phyloP scores from a whole-genome alignment of 345 rosid genomes.

The Camelina sativa region DNA sequence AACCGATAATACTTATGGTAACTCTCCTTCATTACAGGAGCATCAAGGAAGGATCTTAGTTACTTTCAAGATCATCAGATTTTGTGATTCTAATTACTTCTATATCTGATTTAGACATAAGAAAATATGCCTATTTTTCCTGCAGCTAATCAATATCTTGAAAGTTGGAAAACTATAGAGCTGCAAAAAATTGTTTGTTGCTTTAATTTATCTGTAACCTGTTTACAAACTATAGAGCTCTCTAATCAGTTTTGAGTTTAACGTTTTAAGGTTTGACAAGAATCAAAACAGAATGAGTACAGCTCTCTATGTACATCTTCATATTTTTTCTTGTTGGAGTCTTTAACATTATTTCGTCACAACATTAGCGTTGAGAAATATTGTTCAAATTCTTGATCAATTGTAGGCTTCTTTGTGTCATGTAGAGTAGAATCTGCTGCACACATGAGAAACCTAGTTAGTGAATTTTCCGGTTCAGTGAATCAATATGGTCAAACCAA shows the following conservation, averaged over 20 bases:
- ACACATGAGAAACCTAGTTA: constrained; percentile 26
- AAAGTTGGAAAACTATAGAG: background rate
- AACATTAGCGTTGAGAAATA: constrained; percentile 84
- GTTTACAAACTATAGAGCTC: constrained; percentile 33
- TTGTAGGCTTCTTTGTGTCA: constrained; percentile 64
- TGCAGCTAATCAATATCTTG: background rate
- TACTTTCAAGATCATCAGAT: background rate
- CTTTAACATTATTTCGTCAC: constrained; percentile 41
- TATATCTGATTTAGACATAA: background rate
- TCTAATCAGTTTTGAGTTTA: constrained; percentile 24
- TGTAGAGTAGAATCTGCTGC: constrained; percentile 62
- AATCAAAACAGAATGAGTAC: constrained; percentile 30
- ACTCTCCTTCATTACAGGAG: too few species aligned
- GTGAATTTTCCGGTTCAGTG: background rate
- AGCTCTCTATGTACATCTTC: constrained; percentile 36
- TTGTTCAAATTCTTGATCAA: constrained; percentile 93
- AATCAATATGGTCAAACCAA: constrained; percentile 12
- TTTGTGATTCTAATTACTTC: background rate
- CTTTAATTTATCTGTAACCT: background rate
- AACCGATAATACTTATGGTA: too few species aligned
- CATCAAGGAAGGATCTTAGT: too few species aligned
- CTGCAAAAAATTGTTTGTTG: background rate
- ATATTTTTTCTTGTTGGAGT: background rate
- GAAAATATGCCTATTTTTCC: background rate
- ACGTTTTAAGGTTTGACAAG: constrained; percentile 26